Evolutionary conservation across 805 yeast species (phyloP).

Genomic region (Myxozyma monticola): DNA sequence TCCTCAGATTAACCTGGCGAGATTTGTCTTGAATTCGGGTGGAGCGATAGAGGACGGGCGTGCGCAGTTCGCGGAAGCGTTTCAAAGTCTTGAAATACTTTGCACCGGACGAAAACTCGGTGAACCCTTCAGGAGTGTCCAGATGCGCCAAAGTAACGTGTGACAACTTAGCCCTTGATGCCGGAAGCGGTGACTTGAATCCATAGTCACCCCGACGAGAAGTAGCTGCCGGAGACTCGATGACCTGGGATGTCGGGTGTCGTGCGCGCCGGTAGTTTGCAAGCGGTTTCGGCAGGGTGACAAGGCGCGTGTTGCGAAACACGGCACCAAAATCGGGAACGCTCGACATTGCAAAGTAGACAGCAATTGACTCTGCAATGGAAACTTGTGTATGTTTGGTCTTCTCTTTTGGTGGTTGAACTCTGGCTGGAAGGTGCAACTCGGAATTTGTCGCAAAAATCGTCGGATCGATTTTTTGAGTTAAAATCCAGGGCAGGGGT

Average conservation of each 20-base stretch:
- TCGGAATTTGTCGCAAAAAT: too few species aligned
- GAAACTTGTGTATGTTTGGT: too few species aligned
- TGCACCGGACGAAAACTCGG: slow-evolving; percentile 16
- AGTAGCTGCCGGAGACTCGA: slow-evolving; percentile 23
- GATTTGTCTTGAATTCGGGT: background rate
- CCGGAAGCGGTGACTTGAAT: slow-evolving; percentile 28
- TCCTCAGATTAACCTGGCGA: background rate
- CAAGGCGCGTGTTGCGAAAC: slow-evolving; percentile 18
- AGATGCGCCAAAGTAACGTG: slow-evolving; percentile 10
- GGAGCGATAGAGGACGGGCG: slow-evolving; percentile 7
- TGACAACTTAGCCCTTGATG: background rate
- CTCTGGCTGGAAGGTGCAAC: too few species aligned
- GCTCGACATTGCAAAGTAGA: background rate
- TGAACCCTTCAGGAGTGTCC: slow-evolving; percentile 25
- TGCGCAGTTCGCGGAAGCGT: slow-evolving; percentile 13
- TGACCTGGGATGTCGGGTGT: slow-evolving; percentile 33
- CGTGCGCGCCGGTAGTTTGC: background rate
- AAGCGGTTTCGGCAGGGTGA: slow-evolving; percentile 10
- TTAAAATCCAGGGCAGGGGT: too few species aligned
- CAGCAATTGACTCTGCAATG: too few species aligned
- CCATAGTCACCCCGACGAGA: slow-evolving; percentile 28
- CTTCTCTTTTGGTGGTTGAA: too few species aligned
- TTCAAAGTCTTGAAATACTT: slow-evolving; percentile 3
- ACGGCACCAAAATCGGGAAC: slow-evolving; percentile 9
- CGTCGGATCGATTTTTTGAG: too few species aligned